Evolutionary conservation across 2,329 filamentous ascomycete species (phyloP).

Genomic region (Colletotrichum viniferum): DNA sequence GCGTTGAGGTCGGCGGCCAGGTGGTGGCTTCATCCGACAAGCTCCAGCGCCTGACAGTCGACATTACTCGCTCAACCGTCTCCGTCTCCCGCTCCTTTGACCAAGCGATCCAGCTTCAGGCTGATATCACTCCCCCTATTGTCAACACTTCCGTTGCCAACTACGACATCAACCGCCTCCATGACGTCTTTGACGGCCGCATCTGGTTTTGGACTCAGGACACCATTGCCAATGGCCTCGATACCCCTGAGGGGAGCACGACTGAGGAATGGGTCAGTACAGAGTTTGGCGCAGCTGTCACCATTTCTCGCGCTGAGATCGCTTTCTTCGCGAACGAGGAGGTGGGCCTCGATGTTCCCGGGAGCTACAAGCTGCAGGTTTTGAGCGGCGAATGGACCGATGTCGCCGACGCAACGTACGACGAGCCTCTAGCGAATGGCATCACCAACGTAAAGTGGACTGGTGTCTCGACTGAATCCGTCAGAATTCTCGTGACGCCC

Average conservation of each 20-base stretch:
- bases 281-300: background rate
- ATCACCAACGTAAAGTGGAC: conserved; percentile 7
- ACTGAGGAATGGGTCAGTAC: conserved; percentile 3
- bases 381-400: background rate
- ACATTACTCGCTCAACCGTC: background rate
- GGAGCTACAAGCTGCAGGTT: background rate
- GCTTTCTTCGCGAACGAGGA: conserved; percentile 4
- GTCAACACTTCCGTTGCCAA: background rate
- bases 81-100: background rate
- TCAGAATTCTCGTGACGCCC: background rate
- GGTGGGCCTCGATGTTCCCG: background rate
- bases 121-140: background rate
- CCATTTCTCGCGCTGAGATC: background rate
- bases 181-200: conserved; percentile 4
- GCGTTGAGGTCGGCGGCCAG: conserved; percentile 39
- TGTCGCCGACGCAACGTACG: background rate
- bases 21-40: conserved; percentile 7
- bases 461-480: background rate
- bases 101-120: background rate
- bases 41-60: background rate
- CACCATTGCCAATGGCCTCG: background rate
- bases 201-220: conserved; percentile 9
- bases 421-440: background rate
- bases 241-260: background rate
- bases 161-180: background rate